Conservation (phyloP, 1,284 basidiomycete genomes). For the Kwoniella shivajii region DNA sequence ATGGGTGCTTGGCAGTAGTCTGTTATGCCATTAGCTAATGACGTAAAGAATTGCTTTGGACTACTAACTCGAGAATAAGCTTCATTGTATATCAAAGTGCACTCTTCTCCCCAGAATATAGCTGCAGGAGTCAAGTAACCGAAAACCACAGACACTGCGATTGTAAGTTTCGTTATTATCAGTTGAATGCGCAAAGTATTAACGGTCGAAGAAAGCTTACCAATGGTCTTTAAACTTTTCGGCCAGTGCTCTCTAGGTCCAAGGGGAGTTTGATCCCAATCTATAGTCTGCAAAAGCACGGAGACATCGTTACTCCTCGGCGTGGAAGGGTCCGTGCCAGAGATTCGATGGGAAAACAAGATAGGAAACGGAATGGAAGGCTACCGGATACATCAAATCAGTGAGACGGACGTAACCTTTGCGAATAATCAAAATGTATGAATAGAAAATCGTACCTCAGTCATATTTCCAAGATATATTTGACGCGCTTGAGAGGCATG, state of each 20-base stretch:
- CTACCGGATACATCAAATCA: too few relatives aligned
- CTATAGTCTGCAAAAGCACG: constrained; percentile 37
- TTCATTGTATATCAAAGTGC: constrained; percentile 50
- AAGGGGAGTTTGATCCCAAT: constrained; percentile 48
- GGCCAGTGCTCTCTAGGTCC: constrained; percentile 43
- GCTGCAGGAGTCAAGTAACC: constrained; percentile 40
- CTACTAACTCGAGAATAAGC: constrained; percentile 32
- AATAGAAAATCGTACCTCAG: too few relatives aligned
- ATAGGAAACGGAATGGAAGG: too few relatives aligned
- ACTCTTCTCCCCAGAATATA: constrained; percentile 49
- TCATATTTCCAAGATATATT: too few relatives aligned
- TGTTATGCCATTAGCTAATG: constrained; percentile 12
- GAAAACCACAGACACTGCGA: constrained; percentile 38
- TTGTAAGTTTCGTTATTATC: too few relatives aligned
- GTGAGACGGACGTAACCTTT: too few relatives aligned
- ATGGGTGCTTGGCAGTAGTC: constrained; percentile 44
- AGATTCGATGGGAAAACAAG: too few relatives aligned
- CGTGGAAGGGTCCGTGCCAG: too few relatives aligned
- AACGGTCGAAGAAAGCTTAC: too few relatives aligned
- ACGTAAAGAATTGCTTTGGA: neutral
- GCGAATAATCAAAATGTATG: too few relatives aligned
- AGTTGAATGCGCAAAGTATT: too few relatives aligned
- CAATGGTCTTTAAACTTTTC: constrained; percentile 37
- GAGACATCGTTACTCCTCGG: constrained; percentile 30
- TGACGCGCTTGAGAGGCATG: too few relatives aligned